Conservation (phyloP, 2,329 filamentous ascomycete species). For the Aspergillus pseudoglaucus region DNA sequence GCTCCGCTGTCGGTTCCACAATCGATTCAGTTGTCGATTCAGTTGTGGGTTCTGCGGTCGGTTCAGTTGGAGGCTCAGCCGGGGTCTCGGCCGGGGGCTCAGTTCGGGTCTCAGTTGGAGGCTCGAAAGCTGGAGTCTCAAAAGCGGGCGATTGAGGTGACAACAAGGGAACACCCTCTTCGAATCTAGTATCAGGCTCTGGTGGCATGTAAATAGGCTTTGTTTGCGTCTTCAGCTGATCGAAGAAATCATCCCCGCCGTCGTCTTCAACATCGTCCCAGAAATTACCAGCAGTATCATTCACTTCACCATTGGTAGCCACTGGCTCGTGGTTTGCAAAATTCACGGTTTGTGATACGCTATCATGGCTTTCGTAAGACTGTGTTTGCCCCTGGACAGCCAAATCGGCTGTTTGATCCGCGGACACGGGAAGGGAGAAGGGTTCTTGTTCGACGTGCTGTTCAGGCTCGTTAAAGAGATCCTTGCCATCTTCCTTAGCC, state of each 20-base stretch:
- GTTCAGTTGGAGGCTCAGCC: constrained; percentile 9
- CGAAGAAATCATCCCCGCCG: constrained; percentile 55
- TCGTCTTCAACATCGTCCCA: constrained; percentile 45
- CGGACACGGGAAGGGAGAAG: background rate
- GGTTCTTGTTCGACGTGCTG: background rate
- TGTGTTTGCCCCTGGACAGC: background rate
- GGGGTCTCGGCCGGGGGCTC: constrained; percentile 22
- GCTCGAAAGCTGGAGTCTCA: constrained; percentile 19
- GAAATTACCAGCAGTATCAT: constrained; percentile 18
- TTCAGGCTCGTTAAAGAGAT: background rate
- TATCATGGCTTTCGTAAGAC: background rate
- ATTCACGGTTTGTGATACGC: constrained; percentile 2
- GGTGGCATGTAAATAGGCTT: constrained; percentile 32
- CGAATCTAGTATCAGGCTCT: constrained; percentile 54
- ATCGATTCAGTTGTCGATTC: constrained; percentile 12
- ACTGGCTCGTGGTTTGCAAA: constrained; percentile 3
- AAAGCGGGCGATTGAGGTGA: constrained; percentile 25
- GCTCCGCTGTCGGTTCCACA: constrained; percentile 13
- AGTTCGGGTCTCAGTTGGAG: constrained; percentile 8
- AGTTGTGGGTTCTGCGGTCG: constrained; percentile 20
- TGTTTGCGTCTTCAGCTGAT: constrained; percentile 39
- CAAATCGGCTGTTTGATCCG: background rate
- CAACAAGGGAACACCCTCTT: constrained; percentile 61
- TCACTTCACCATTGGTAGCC: constrained; percentile 8
- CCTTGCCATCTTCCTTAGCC: background rate